These are phyloP conservation scores for Pestalotiopsis fici DNA, from an alignment of 2,329 filamentous ascomycete genomes.

Conservation along the genomic window DNA sequence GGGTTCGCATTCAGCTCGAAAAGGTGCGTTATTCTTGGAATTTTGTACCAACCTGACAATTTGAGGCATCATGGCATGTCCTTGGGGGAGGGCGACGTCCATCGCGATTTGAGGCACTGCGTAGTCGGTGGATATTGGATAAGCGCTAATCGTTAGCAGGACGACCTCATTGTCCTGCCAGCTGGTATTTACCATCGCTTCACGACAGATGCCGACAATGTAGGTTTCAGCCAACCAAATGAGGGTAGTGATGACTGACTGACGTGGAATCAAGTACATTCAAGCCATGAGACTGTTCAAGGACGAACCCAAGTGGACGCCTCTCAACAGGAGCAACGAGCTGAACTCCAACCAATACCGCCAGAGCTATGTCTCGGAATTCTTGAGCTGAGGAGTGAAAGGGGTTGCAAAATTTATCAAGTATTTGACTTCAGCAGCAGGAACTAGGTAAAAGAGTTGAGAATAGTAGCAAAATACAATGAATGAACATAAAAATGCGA, in stretches of 20 bases:
- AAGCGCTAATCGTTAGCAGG: constrained; percentile 28
- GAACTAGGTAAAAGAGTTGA: background rate
- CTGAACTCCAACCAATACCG: constrained; percentile 79
- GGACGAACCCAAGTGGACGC: constrained; percentile 98
- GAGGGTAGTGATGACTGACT: background rate
- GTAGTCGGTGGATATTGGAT: background rate
- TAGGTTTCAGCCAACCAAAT: constrained; percentile 49
- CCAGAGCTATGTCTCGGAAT: constrained; percentile 70
- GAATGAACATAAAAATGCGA: background rate
- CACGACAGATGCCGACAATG: constrained; percentile 89
- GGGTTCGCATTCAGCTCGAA: constrained; percentile 83
- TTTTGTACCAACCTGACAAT: background rate
- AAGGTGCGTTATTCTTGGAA: constrained; percentile 51
- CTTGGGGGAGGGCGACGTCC: background rate
- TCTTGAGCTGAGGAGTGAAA: background rate
- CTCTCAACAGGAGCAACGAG: constrained; percentile 77
- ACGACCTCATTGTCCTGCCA: constrained; percentile 90
- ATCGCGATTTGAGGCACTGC: background rate
- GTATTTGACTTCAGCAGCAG: background rate
- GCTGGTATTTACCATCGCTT: constrained; percentile 97
- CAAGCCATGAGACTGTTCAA: constrained; percentile 97
- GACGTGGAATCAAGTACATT: constrained; percentile 66
- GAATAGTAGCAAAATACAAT: background rate
- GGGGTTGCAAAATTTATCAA: background rate
- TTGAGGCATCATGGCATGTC: background rate